Evolutionary conservation across 306 rosid genomes (phyloP), one percentile per base, ranked within the genome.

Genomic region (Astragalus membranaceus): DNA sequence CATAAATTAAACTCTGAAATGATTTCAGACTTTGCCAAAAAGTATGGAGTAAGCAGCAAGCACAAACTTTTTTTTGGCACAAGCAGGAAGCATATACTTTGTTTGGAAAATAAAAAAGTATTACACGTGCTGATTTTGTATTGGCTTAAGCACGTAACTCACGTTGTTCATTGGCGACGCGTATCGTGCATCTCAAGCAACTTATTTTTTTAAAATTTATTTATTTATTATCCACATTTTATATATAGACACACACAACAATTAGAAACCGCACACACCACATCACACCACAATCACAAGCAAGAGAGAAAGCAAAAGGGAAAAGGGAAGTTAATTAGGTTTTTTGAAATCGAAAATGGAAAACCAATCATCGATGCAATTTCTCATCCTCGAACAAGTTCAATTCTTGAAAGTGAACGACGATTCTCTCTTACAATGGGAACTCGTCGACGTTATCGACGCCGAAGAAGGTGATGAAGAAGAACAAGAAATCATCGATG

Each of bases 361-460:
- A 68, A 76, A 69, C 70, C 79, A 74, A 81, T 70, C 83, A 0
- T n/a, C 67, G 61, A 69, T 79, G 79, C 78, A 72, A 41, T 83
- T 79, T 42, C 84, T 83, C 57, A 54, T 52, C 50, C 85, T 64
- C 10, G 77, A 74, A 36, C 85, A 88, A 51, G 88, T 81, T 67
- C 81, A 81, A 13, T 77, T 85, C 51, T 3, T 85, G 68, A 55
- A 75, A 13, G 77, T 78, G 0, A 74, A 74, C 0, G 86, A 81
- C 4, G 89, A 79, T 33, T 73, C 69, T 29, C 79, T 88, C 1
- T 79, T 87, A 0, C 81, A 81, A 51, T 92, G 97, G 97, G 76
- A 75, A 56, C 73, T 81, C 47, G 77, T 77, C 47, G 42, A 83
- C 15, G 78, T 76, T 0, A 20, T 81, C 3, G 84, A 75, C 10